These are phyloP conservation scores for Suillus discolor DNA, from an alignment of 768 basidiomycete genomes.

Conservation along the genomic window DNA sequence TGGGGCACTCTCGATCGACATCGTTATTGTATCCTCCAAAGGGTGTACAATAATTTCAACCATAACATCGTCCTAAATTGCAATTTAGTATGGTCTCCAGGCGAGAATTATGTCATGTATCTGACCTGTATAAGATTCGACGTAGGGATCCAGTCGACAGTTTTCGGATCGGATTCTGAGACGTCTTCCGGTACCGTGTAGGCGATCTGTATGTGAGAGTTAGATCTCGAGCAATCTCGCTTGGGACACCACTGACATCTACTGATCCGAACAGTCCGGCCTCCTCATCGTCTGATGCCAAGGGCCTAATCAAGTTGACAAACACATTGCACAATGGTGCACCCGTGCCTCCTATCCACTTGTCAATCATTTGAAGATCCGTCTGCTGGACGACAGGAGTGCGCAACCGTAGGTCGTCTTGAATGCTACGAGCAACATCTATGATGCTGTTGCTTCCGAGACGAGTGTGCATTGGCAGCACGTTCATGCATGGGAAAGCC, in stretches of 20 bases:
- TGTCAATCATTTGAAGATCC: constrained; percentile 36
- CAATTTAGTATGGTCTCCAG: neutral
- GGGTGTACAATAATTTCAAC: constrained; percentile 31
- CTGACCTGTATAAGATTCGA: constrained; percentile 30
- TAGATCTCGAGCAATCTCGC: neutral
- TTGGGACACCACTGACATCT: constrained; percentile 31
- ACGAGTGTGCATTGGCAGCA: constrained; percentile 40
- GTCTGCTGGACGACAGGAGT: constrained; percentile 45
- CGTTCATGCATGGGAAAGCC: constrained; percentile 49
- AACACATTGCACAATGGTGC: constrained; percentile 44
- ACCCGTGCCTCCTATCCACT: constrained; percentile 33
- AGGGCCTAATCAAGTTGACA: constrained; percentile 44
- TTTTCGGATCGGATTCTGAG: constrained; percentile 12
- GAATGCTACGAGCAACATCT: constrained; percentile 34
- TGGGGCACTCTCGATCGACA: constrained; percentile 25
- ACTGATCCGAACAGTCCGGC: constrained; percentile 31
- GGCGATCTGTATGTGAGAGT: constrained; percentile 31
- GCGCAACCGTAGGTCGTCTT: constrained; percentile 38
- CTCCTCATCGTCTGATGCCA: constrained; percentile 22
- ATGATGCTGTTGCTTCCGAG: constrained; percentile 20
- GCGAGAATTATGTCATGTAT: neutral
- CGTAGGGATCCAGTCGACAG: constrained; percentile 21
- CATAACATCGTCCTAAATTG: constrained; percentile 36
- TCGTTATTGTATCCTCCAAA: constrained; percentile 18
- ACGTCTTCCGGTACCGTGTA: constrained; percentile 34